phyloP scores from a whole-genome alignment of 2,329 filamentous ascomycete genomes.

The Myriosclerotinia duriaeana region DNA sequence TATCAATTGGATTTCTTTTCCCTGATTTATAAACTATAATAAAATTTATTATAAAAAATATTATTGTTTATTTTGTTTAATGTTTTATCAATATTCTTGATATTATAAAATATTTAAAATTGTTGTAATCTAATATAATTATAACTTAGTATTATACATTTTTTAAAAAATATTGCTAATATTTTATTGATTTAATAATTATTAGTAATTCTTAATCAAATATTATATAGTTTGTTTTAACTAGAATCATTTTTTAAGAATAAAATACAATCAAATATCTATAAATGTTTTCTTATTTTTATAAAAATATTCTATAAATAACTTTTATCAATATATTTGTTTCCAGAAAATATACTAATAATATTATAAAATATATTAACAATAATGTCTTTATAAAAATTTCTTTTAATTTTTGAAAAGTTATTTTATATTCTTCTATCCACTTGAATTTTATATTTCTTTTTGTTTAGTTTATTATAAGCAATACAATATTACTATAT shows the following conservation, averaged over 20 bases:
- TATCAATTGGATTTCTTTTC: too few species aligned
- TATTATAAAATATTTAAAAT: too few species aligned
- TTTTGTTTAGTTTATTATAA: not conserved
- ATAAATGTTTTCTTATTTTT: not conserved
- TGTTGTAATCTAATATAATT: too few species aligned
- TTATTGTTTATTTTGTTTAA: too few species aligned
- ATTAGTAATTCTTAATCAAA: too few species aligned
- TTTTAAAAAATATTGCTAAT: too few species aligned
- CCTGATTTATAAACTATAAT: too few species aligned
- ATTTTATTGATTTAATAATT: too few species aligned
- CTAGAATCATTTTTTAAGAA: too few species aligned
- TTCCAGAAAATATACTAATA: not conserved
- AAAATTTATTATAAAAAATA: too few species aligned
- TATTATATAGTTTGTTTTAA: not conserved
- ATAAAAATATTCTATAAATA: not conserved
- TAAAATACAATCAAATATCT: not conserved
- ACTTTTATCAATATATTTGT: not conserved
- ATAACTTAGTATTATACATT: too few species aligned
- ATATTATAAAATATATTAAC: not conserved
- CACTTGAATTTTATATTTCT: not conserved
- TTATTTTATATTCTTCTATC: not conserved
- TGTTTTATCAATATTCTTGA: too few species aligned
- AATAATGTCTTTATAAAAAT: not conserved
- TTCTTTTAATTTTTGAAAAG: not conserved
- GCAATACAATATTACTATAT: not conserved